Evolutionary conservation across 2,329 filamentous ascomycete genomes (phyloP), one percentile per base, ranked within the genome.

Genomic region (Colletotrichum euphorbiae): DNA sequence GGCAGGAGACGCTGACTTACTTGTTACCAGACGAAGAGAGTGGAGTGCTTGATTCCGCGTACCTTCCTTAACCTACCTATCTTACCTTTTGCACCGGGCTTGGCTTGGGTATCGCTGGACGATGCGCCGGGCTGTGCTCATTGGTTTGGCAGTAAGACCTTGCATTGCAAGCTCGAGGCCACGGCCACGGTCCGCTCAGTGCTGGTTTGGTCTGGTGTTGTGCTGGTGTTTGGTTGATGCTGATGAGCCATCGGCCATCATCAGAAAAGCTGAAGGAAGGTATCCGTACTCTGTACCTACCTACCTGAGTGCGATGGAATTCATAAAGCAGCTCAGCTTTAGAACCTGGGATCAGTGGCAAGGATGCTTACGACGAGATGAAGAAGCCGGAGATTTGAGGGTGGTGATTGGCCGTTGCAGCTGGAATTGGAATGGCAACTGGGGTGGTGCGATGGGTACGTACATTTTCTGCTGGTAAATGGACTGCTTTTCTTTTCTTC

Each of bases 171-270:
- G 50, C 59, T 55, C 24, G 48, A 38, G 48, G 52, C 61, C 55
- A 60, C 42, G 61, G 61, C 62, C 61, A 66, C 61, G 66, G 66
- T 45, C 61, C 61, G 61, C 46, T 59, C 66, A 55, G 61, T 60
- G 61, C 54, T 54, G 61, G 65, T 68, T 68, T 68, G 65, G 61
- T 51, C 65, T 59, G 61, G 52, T 67, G 46, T 50, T 50, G 46
- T 48, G 15, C 54, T 33, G 33, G 46, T 48, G 52, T 42, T 65
- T 69, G 61, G 54, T 69, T 60, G 55, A 45, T 46, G 31, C 48
- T 66, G 46, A 50, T 69, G 54, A 60, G 43, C 61, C 61, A 43
- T 52, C 36, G 17, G 9, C 61, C 60, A 38, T 65, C 61, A 58
- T 54, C 60, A 59, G 56, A 28, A 40, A 46, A 33, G 40, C 36